Evolutionary conservation across 1,284 basidiomycete species (phyloP).

Genomic region (Ceratobasidium sp.): DNA sequence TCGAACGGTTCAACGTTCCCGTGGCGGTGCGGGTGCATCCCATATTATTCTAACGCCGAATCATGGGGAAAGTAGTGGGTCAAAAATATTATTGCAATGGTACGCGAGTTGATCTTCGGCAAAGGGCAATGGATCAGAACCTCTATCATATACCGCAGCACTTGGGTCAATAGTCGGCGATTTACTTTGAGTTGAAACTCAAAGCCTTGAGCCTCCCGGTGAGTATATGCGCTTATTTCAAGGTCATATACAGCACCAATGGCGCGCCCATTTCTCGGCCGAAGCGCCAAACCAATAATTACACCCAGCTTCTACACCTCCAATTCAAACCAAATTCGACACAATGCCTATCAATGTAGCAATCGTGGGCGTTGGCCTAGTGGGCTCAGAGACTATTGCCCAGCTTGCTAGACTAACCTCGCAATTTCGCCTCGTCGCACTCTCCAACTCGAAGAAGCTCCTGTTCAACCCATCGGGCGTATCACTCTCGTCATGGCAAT

Average conservation of each 20-base stretch:
- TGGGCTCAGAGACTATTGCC: constrained; percentile 81
- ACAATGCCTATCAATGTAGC: constrained; percentile 61
- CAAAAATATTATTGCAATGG: no score
- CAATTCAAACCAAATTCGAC: background rate
- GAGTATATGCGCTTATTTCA: background rate
- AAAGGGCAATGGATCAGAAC: no score
- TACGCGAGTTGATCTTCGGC: no score
- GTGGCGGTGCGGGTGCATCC: no score
- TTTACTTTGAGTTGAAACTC: no score
- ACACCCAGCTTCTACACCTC: background rate
- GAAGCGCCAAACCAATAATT: constrained; percentile 1
- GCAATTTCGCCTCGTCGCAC: constrained; percentile 66
- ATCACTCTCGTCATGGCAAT: constrained; percentile 52
- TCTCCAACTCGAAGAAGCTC: constrained; percentile 45
- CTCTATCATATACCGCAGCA: no score
- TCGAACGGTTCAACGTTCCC: no score
- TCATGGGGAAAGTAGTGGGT: no score
- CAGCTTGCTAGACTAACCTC: constrained; percentile 69
- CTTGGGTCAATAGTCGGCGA: no score
- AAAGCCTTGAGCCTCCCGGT: no score
- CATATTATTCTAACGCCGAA: no score
- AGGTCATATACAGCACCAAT: constrained; percentile 16
- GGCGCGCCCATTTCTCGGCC: background rate
- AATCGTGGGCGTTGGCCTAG: constrained; percentile 85
- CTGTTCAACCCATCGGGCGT: constrained; percentile 42